Evolutionary conservation across 192 early-diverging fungal genomes (phyloP), one percentile per base, ranked within the genome.

Genomic region (Blastocladiella britannica): DNA sequence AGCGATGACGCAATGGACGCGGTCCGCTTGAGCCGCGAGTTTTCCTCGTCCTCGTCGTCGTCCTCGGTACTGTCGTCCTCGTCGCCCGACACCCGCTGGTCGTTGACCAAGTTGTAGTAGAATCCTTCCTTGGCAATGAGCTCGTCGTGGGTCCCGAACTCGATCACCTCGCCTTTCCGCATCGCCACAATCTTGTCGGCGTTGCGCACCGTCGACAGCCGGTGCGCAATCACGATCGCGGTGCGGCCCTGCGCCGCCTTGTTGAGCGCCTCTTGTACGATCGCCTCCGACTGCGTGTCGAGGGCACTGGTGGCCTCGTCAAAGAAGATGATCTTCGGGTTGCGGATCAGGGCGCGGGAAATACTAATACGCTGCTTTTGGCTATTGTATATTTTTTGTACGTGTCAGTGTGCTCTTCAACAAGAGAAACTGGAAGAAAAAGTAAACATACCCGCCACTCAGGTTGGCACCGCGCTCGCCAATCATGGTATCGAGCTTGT

Each of bases 181-280:
- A 61, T 61, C 12, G 47, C 60, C 23, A 61, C 61, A 61, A 61
- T 61, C 26, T 61, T 52, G 52, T 61, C 61, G 12, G 60, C 60
- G 24, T 61, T 61, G 15, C 60, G 25, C 25, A 61, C 26, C 15
- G 60, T 61, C 24, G 60, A 61, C 26, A 61, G 47, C 43, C 92
- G 73, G 66, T 83, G 84, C 2, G 84, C 84, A 57, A 82, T 69
- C 7, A 81, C 75, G 55, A 86, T 81, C 24, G 83, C 81, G 0
- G 81, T 84, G 22, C 83, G 66, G 27, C 71, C 73, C 23, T 65
- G 55, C 5, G 70, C 47, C 8, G 74, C 76, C 4, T 56, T 61
- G 53, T 80, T 77, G 24, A 88, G 62, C 20, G 82, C 77, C 31
- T 69, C 72, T 53, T 86, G 76, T 7, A 78, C 76, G 26, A 73